Evolutionary conservation across 225 moss, liverwort and hornwort genomes (phyloP).

Genomic region (Bryum argenteum): DNA sequence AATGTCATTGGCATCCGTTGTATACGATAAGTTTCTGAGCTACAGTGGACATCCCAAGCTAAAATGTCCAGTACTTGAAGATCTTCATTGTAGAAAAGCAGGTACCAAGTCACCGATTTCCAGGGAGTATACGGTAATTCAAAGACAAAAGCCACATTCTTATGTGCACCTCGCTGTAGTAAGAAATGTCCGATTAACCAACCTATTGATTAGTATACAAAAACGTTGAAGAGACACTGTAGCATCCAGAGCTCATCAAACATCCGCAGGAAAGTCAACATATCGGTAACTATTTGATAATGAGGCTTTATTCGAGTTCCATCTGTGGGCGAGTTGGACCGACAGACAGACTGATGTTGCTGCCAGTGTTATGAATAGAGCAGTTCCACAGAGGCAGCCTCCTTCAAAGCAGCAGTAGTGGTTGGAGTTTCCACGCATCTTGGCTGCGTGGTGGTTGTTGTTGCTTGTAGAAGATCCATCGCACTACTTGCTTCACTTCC

Average conservation of each 20-base stretch:
- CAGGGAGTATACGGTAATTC: no score
- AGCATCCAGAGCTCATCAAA: neutral
- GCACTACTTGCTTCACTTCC: conserved; percentile 53
- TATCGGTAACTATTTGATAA: neutral
- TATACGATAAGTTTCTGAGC: no score
- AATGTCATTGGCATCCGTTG: no score
- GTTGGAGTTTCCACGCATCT: conserved; percentile 20
- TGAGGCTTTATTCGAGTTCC: conserved; percentile 5
- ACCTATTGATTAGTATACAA: no score
- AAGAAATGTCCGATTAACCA: no score
- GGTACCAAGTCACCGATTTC: no score
- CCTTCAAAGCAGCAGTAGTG: neutral
- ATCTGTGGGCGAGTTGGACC: conserved; percentile 11
- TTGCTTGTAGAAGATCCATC: conserved; percentile 64
- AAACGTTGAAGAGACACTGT: no score
- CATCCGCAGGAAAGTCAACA: neutral
- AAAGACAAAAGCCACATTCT: no score
- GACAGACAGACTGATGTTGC: neutral
- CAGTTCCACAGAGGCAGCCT: neutral
- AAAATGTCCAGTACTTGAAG: no score
- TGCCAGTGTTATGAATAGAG: neutral
- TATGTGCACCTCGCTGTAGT: no score
- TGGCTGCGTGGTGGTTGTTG: conserved; percentile 23
- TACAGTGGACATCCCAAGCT: no score
- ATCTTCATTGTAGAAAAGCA: no score